Conservation (phyloP, 148 eudicot genomes). For the Silene conica region DNA sequence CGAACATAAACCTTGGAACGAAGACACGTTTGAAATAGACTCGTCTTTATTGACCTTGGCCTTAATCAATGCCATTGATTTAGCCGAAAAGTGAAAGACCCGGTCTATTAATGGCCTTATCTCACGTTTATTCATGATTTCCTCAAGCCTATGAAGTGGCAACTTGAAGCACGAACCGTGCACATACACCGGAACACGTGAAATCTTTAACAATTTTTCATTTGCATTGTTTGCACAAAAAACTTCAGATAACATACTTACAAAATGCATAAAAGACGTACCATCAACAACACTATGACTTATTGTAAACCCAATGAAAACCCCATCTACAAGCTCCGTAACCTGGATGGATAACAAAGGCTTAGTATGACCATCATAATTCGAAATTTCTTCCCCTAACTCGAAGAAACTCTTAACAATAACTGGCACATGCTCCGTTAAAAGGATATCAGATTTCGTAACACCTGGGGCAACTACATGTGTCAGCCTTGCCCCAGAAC, state of each 20-base stretch:
- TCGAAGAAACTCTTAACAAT: slow-evolving; percentile 30
- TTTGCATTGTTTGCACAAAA: not conserved
- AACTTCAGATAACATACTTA: slow-evolving; percentile 44
- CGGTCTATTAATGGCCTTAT: slow-evolving; percentile 43
- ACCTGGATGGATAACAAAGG: slow-evolving; percentile 50
- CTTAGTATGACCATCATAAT: slow-evolving; percentile 41
- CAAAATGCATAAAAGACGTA: slow-evolving; percentile 52
- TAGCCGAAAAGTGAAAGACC: slow-evolving; percentile 57
- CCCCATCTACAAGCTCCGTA: slow-evolving; percentile 53
- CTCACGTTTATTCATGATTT: slow-evolving; percentile 15
- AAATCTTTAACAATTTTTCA: not conserved
- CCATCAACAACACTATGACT: slow-evolving; percentile 59
- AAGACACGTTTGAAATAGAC: slow-evolving; percentile 18
- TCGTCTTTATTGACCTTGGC: slow-evolving; percentile 31
- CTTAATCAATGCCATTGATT: slow-evolving; percentile 42
- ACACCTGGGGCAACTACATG: slow-evolving; percentile 32
- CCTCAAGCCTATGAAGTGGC: slow-evolving; percentile 36
- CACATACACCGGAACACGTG: slow-evolving; percentile 8
- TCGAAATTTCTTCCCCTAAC: slow-evolving; percentile 21
- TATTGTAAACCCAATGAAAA: slow-evolving; percentile 53
- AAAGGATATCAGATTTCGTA: slow-evolving; percentile 23
- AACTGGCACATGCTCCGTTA: slow-evolving; percentile 23
- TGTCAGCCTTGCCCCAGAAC: slow-evolving; percentile 37
- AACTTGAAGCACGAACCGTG: slow-evolving; percentile 25
- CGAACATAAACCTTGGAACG: slow-evolving; percentile 7